Evolutionary conservation across 148 eudicot species (phyloP).

Genomic region (Chenopodium suecicum): DNA sequence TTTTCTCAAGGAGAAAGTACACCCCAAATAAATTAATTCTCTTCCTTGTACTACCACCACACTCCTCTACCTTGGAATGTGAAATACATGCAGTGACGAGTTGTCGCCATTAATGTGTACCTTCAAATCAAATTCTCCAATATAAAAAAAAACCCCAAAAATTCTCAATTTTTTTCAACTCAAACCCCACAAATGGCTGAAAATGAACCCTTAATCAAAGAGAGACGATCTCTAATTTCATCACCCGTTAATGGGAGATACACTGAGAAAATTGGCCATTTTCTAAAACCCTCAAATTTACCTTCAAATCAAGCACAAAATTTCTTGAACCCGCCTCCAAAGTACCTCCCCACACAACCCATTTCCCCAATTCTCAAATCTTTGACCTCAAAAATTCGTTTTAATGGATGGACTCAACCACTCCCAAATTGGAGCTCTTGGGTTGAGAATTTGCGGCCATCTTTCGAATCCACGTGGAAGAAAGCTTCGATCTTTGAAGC

Average conservation of each 20-base stretch:
- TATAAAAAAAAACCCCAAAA: too few species aligned
- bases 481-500: constrained; percentile 32
- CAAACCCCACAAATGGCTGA: constrained; percentile 8
- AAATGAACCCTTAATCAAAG: constrained; percentile 20
- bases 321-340: constrained; percentile 4
- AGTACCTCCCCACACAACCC: constrained; percentile 7
- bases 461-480: constrained; percentile 27
- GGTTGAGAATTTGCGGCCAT: constrained; percentile 30
- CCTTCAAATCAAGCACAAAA: not conserved
- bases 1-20: too few species aligned
- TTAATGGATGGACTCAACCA: constrained; percentile 33
- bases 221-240: constrained; percentile 28
- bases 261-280: constrained; percentile 26
- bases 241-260: constrained; percentile 23
- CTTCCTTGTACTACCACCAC: too few species aligned
- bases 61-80: too few species aligned
- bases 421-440: constrained; percentile 32
- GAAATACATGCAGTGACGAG: too few species aligned
- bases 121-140: too few species aligned
- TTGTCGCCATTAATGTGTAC: too few species aligned
- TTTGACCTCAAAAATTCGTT: constrained; percentile 18
- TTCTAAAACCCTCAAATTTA: constrained; percentile 31
- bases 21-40: too few species aligned
- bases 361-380: not conserved
- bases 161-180: not conserved